Percentiles rank a stretch among this genome's conserved stretches.
Evolutionary conservation across 2,329 filamentous ascomycete genomes (phyloP).

Genomic region (Diaporthe caulivora): DNA sequence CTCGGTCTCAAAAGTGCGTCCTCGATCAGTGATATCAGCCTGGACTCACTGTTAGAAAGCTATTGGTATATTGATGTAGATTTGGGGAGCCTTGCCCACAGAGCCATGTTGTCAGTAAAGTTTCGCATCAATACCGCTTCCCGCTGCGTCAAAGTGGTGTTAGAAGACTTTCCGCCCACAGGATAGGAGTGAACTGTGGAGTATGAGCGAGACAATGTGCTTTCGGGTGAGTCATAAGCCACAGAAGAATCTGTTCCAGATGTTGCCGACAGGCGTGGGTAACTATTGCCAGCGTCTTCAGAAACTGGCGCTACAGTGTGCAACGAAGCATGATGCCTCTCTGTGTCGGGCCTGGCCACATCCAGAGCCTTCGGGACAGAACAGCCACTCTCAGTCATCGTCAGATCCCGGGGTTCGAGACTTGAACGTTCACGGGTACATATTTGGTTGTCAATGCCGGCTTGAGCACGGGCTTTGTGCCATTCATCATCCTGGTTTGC

Average conservation of each 20-base stretch:
- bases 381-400: neutral
- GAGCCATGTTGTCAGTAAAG: constrained; percentile 6
- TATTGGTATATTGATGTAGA: neutral
- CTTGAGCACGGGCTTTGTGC: neutral
- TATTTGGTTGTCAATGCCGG: neutral
- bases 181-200: neutral
- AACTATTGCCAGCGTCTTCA: neutral
- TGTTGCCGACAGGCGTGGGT: neutral
- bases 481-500: neutral
- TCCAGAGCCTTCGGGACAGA: neutral
- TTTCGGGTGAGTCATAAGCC: neutral
- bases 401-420: neutral
- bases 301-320: neutral
- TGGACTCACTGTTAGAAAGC: neutral
- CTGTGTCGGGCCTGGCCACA: neutral
- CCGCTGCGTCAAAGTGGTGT: neutral
- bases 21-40: constrained; percentile 9
- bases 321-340: too few relatives aligned
- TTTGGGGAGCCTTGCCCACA: neutral
- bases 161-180: too few relatives aligned
- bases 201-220: constrained; percentile 7
- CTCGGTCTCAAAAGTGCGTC: neutral
- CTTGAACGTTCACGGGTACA: too few relatives aligned
- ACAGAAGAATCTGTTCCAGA: neutral
- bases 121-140: constrained; percentile 16